A percentile compares a stretch with the other conserved stretches of the same genome.
These are phyloP conservation scores for Clonostachys sp. DNA, from an alignment of 2,329 filamentous ascomycete species.

Conservation along the genomic window DNA sequence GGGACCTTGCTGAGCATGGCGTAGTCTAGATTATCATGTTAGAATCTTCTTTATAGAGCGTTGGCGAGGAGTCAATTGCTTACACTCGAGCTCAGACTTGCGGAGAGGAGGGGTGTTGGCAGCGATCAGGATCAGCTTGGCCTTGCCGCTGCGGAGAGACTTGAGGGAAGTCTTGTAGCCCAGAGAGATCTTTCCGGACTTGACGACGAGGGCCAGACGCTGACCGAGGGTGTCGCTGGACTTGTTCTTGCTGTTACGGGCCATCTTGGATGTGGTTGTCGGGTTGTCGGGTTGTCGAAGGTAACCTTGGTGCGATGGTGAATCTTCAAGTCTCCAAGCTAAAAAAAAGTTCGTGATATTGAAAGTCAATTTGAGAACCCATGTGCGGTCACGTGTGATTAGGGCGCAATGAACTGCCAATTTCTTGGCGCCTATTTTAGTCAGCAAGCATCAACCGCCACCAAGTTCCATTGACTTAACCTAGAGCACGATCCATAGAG, in stretches of 20 bases:
- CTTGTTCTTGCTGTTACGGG: constrained; percentile 72
- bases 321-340: too few relatives aligned
- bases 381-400: too few relatives aligned
- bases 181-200: constrained; percentile 61
- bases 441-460: too few relatives aligned
- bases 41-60: constrained; percentile 59
- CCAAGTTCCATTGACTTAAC: too few relatives aligned
- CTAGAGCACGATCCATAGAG: too few relatives aligned
- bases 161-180: constrained; percentile 58
- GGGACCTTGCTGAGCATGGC: constrained; percentile 88
- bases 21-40: constrained; percentile 28
- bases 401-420: too few relatives aligned
- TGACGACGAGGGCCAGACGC: constrained; percentile 55
- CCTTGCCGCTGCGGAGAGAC: constrained; percentile 90
- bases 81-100: constrained; percentile 90
- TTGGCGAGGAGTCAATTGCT: constrained; percentile 69
- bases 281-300: too few relatives aligned
- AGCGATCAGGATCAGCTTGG: constrained; percentile 91
- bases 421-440: too few relatives aligned
- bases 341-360: too few relatives aligned
- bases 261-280: constrained; percentile 44
- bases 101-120: constrained; percentile 97
- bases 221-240: constrained; percentile 64
- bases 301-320: too few relatives aligned
- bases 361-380: too few relatives aligned